phyloP scores from a whole-genome alignment of 2,329 filamentous ascomycete genomes.

The Neonectria neomacrospora region DNA sequence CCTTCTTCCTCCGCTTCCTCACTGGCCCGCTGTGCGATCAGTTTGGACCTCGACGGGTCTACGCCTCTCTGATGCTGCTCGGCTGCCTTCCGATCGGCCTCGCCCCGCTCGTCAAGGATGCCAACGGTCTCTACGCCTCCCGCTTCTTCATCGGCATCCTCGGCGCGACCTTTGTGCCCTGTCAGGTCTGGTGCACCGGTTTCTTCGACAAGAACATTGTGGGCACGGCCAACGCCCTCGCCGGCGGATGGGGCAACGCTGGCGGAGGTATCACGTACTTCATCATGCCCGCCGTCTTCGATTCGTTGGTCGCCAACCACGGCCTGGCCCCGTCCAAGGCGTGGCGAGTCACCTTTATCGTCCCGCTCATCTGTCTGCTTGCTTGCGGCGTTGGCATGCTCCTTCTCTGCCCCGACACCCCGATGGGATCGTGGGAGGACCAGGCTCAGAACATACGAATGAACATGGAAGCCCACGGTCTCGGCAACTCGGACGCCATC shows the following conservation, averaged over 20 bases:
- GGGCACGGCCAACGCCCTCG: constrained; percentile 86
- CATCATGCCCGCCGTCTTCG: constrained; percentile 89
- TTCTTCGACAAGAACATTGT: constrained; percentile 96
- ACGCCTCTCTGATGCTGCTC: constrained; percentile 78
- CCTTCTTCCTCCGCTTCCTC: constrained; percentile 78
- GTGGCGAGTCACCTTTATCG: constrained; percentile 87
- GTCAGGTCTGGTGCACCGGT: constrained; percentile 91
- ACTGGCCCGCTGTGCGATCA: constrained; percentile 87
- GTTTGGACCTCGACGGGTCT: constrained; percentile 83
- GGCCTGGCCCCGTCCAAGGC: constrained; percentile 74
- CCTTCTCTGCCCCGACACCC: constrained; percentile 81
- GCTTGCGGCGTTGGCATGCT: constrained; percentile 74
- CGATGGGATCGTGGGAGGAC: constrained; percentile 83
- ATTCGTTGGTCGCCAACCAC: constrained; percentile 72
- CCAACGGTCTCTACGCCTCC: constrained; percentile 72
- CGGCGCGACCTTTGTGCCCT: constrained; percentile 82
- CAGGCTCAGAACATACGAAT: constrained; percentile 69
- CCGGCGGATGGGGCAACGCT: constrained; percentile 86
- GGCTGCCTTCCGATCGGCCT: constrained; percentile 86
- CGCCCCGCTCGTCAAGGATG: constrained; percentile 77
- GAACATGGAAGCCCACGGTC: constrained; percentile 60
- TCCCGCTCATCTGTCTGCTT: constrained; percentile 82
- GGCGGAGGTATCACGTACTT: constrained; percentile 94
- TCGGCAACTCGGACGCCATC: constrained; percentile 55
- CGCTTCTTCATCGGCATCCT: constrained; percentile 86